Percentiles rank a stretch among this genome's conserved stretches.
Conservation (phyloP, 2,329 filamentous ascomycete species). For the Penicillium sp. region DNA sequence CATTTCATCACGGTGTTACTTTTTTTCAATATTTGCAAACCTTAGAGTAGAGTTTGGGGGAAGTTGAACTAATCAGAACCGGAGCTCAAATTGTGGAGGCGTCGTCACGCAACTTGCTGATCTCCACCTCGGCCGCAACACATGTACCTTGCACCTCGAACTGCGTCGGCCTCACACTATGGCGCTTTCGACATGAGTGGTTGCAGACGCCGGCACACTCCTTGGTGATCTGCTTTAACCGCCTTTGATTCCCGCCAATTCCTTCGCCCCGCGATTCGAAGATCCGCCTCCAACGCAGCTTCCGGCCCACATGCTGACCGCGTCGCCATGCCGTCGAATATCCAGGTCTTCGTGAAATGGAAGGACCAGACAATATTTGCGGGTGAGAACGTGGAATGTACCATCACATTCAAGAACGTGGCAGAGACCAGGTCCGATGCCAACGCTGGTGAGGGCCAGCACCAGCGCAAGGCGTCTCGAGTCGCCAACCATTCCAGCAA, state of each 20-base stretch:
- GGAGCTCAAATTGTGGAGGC: conserved; percentile 9
- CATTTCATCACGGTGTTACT: neutral
- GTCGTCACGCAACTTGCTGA: conserved; percentile 13
- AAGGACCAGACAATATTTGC: conserved; percentile 92
- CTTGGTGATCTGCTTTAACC: conserved; percentile 6
- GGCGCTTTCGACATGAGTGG: conserved; percentile 24
- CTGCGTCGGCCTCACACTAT: conserved; percentile 15
- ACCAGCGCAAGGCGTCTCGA: conserved; percentile 41
- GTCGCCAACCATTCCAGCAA: conserved; percentile 31
- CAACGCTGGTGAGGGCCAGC: conserved; percentile 29
- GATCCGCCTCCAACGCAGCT: conserved; percentile 15
- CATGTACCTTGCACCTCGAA: conserved; percentile 12
- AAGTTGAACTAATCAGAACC: neutral
- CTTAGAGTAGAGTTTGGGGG: neutral
- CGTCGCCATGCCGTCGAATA: conserved; percentile 62
- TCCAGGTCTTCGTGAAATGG: conserved; percentile 95
- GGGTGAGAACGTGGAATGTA: conserved; percentile 92
- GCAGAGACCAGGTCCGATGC: conserved; percentile 44
- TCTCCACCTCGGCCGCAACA: conserved; percentile 14
- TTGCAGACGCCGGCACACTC: conserved; percentile 27
- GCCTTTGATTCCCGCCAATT: neutral
- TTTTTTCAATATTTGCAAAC: neutral
- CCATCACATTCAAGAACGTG: conserved; percentile 93
- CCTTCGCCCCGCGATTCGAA: neutral
- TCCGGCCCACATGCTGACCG: conserved; percentile 33